These are phyloP conservation scores for Paramarasmius palmivorus DNA, from an alignment of 1,284 basidiomycete species.

Conservation along the genomic window DNA sequence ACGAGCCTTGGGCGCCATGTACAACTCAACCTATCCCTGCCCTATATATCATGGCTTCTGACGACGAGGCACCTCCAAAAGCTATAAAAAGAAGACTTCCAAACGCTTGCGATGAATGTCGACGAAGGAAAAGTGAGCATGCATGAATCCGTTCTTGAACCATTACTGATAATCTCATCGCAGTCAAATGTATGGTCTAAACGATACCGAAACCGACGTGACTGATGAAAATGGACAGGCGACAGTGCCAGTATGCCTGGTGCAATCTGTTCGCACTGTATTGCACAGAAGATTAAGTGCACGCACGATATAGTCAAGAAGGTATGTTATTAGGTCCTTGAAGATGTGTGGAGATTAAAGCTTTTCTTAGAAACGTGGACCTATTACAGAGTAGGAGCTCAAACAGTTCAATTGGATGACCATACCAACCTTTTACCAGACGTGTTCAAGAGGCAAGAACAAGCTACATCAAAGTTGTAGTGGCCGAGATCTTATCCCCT, in stretches of 20 bases:
- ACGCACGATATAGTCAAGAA: conserved; percentile 8
- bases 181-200: conserved; percentile 9
- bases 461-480: conserved; percentile 3
- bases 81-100: not conserved
- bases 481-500: conserved; percentile 8
- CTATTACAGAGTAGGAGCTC: conserved; percentile 7
- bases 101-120: not conserved
- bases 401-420: not conserved
- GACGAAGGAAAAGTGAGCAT: conserved; percentile 4
- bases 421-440: not conserved
- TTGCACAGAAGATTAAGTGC: conserved; percentile 7
- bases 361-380: conserved; percentile 9
- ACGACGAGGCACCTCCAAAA: too few relatives aligned
- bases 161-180: not conserved
- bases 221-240: not conserved
- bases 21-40: too few relatives aligned
- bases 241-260: conserved; percentile 8
- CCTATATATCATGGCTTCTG: too few relatives aligned
- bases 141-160: not conserved
- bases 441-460: not conserved
- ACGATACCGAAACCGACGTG: not conserved
- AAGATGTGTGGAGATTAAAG: not conserved
- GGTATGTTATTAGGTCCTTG: not conserved
- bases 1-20: too few relatives aligned
- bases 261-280: conserved; percentile 8